These are phyloP conservation scores for Macroventuria anomochaeta DNA, from an alignment of 2,329 filamentous ascomycete genomes.

Conservation along the genomic window DNA sequence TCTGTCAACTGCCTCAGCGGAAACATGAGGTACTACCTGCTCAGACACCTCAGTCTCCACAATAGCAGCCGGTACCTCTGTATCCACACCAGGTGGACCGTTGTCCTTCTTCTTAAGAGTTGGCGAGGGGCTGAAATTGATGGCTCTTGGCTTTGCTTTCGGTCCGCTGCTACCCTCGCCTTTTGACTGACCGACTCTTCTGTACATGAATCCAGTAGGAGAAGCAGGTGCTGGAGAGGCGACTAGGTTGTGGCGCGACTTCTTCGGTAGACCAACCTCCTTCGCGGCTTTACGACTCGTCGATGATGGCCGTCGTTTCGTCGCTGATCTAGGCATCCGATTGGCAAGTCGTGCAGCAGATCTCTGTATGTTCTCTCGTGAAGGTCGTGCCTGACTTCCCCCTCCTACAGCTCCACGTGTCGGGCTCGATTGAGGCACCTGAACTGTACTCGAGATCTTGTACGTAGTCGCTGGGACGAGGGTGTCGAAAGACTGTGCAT, in stretches of 20 bases:
- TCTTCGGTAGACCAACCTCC: background rate
- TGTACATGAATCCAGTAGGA: slow-evolving; percentile 38
- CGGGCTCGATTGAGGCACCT: slow-evolving; percentile 9
- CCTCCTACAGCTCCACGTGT: background rate
- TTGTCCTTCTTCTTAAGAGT: slow-evolving; percentile 1
- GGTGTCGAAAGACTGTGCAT: slow-evolving; percentile 7
- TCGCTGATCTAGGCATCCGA: background rate
- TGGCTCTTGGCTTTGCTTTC: slow-evolving; percentile 27
- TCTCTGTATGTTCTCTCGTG: background rate
- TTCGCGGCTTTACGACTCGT: background rate
- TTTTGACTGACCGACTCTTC: slow-evolving; percentile 26
- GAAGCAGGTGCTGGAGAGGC: slow-evolving; percentile 33
- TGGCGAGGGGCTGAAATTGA: slow-evolving; percentile 38
- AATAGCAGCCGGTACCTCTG: background rate
- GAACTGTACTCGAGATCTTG: slow-evolving; percentile 7
- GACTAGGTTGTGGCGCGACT: slow-evolving; percentile 21
- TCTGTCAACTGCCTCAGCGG: background rate
- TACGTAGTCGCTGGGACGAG: slow-evolving; percentile 18
- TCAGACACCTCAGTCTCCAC: background rate
- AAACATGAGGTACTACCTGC: background rate
- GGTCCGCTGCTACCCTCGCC: slow-evolving; percentile 2
- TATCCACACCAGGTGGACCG: background rate
- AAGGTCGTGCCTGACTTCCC: background rate
- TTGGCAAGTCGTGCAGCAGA: slow-evolving; percentile 24
- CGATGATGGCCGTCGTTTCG: background rate